phyloP scores from a whole-genome alignment of 2,329 filamentous ascomycete genomes.

The Lojkania enalia region DNA sequence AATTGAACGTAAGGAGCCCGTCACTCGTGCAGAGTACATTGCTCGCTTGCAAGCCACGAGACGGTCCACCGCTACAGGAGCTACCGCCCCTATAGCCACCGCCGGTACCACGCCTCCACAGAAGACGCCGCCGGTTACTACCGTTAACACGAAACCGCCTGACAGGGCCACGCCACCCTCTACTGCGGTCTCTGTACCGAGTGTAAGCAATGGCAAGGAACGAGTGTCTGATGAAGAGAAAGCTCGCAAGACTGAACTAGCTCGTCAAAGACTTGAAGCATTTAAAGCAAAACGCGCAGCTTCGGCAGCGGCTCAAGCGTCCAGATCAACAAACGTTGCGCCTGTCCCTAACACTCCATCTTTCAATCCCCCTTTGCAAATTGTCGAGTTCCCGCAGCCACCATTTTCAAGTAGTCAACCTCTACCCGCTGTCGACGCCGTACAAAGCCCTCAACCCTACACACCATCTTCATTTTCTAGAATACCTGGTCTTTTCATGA shows the following conservation, averaged over 20 bases:
- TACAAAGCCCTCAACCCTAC: constrained; percentile 7
- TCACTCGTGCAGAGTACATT: constrained; percentile 76
- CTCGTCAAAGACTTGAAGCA: constrained; percentile 80
- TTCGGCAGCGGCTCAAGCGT: constrained; percentile 1
- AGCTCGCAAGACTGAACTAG: constrained; percentile 71
- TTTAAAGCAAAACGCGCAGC: constrained; percentile 25
- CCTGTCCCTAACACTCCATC: neutral
- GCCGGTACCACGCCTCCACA: constrained; percentile 16
- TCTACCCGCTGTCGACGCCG: constrained; percentile 7
- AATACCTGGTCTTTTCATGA: constrained; percentile 60
- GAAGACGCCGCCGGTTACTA: constrained; percentile 20
- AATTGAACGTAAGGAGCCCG: constrained; percentile 16
- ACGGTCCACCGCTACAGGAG: constrained; percentile 2
- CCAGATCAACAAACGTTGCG: neutral
- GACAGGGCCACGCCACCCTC: neutral
- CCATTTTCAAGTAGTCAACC: neutral
- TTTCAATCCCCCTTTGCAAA: neutral
- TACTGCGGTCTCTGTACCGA: neutral
- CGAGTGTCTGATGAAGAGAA: constrained; percentile 46
- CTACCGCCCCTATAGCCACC: neutral
- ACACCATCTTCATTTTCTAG: constrained; percentile 33
- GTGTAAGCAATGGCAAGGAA: neutral
- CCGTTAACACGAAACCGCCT: constrained; percentile 1
- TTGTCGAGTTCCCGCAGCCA: constrained; percentile 2
- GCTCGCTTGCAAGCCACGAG: constrained; percentile 76